Evolutionary conservation across 78 protist genomes (phyloP).

Genomic region (Dictyostelium capitatum): DNA sequence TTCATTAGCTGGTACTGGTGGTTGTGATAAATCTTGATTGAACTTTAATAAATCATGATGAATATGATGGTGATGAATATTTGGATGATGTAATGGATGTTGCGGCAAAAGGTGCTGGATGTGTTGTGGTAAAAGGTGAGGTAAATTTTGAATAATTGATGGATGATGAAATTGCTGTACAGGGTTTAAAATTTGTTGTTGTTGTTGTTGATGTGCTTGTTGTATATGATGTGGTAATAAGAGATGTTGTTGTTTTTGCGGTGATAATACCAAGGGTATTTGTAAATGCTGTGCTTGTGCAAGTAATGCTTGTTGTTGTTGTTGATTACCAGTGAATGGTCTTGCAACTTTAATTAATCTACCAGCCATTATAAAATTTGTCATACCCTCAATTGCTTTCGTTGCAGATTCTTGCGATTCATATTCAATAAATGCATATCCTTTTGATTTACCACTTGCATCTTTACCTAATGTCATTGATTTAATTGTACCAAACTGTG

Average conservation of each 20-base stretch:
- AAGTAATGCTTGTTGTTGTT: not conserved
- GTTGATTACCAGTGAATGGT: slow-evolving; percentile 32
- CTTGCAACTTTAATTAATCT: slow-evolving; percentile 61
- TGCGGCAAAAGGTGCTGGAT: not conserved
- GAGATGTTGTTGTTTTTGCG: not conserved
- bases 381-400: slow-evolving; percentile 47
- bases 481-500: slow-evolving; percentile 58
- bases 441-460: slow-evolving; percentile 69
- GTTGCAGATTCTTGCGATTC: slow-evolving; percentile 39
- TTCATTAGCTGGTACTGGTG: not conserved
- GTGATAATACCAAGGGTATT: not conserved
- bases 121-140: not conserved
- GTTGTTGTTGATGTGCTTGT: slow-evolving; percentile 9
- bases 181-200: not conserved
- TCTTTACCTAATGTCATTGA: slow-evolving; percentile 55
- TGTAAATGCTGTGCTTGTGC: not conserved
- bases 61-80: not conserved
- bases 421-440: slow-evolving; percentile 70
- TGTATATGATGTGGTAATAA: not conserved
- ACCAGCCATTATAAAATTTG: slow-evolving; percentile 38
- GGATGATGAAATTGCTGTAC: not conserved
- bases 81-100: not conserved
- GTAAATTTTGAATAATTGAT: not conserved
- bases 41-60: not conserved
- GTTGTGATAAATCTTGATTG: not conserved